Conservation (phyloP, 129 eudicot genomes). For the Saussurea involucrata region DNA sequence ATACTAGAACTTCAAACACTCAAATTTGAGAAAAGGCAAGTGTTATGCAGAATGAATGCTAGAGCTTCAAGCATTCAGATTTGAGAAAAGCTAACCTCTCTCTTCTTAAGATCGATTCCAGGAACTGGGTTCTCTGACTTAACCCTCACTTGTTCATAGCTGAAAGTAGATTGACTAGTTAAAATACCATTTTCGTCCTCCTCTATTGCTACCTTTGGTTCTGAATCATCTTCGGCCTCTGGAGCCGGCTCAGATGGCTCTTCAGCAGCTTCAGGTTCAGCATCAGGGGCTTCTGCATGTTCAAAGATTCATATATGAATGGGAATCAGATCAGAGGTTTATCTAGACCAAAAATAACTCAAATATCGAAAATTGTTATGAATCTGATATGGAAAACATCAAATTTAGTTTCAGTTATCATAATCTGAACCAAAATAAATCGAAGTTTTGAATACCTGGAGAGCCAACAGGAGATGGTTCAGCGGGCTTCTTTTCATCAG, state of each 20-base stretch:
- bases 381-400: background rate
- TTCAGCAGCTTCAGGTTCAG: slow-evolving; percentile 33
- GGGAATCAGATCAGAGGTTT: background rate
- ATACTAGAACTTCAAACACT: background rate
- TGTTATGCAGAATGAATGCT: background rate
- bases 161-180: slow-evolving; percentile 60
- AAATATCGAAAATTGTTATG: background rate
- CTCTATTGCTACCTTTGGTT: slow-evolving; percentile 44
- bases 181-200: slow-evolving; percentile 64
- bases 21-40: background rate
- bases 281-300: slow-evolving; percentile 26
- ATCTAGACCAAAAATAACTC: background rate
- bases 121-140: slow-evolving; percentile 75
- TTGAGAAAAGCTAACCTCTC: slow-evolving; percentile 60
- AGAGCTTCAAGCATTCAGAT: background rate
- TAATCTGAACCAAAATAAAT: background rate
- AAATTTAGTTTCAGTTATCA: background rate
- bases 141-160: slow-evolving; percentile 69
- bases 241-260: slow-evolving; percentile 38
- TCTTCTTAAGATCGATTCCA: slow-evolving; percentile 75
- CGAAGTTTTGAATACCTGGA: slow-evolving; percentile 44
- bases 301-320: slow-evolving; percentile 7
- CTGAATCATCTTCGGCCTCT: slow-evolving; percentile 51
- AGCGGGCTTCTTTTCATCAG: slow-evolving; percentile 70
- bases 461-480: slow-evolving; percentile 52